A percentile compares a stretch with the other conserved stretches of the same genome.
Conservation (phyloP, 352 stramenopile species). For the Phytophthora pisi region DNA sequence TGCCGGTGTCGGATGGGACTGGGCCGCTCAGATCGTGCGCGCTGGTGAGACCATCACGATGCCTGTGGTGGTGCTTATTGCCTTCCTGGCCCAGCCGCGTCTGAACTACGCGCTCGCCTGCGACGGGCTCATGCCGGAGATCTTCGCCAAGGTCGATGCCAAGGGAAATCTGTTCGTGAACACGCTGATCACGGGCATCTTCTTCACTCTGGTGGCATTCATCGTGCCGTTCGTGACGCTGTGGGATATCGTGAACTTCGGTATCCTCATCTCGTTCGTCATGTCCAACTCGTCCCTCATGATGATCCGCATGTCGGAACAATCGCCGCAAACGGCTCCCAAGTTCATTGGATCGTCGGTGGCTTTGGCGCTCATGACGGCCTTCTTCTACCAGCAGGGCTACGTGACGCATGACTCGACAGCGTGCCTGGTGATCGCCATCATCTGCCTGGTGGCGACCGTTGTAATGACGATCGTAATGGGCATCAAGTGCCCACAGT, state of each 20-base stretch:
- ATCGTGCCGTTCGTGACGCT: slow-evolving; percentile 63
- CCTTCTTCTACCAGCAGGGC: slow-evolving; percentile 51
- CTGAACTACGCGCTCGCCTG: slow-evolving; percentile 88
- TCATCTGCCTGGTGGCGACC: slow-evolving; percentile 40
- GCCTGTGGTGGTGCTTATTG: slow-evolving; percentile 90
- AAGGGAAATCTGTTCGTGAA: slow-evolving; percentile 70
- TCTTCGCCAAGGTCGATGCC: slow-evolving; percentile 77
- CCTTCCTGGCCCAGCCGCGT: slow-evolving; percentile 89
- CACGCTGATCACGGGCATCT: slow-evolving; percentile 50
- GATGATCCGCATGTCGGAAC: slow-evolving; percentile 50
- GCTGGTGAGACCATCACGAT: slow-evolving; percentile 69
- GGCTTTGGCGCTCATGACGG: slow-evolving; percentile 26
- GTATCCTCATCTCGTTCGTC: slow-evolving; percentile 76
- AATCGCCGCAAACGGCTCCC: slow-evolving; percentile 34
- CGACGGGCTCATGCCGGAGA: slow-evolving; percentile 88
- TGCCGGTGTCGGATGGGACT: slow-evolving; percentile 28
- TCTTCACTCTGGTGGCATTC: slow-evolving; percentile 53
- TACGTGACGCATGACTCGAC: slow-evolving; percentile 39
- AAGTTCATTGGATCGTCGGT: slow-evolving; percentile 44
- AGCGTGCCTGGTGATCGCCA: slow-evolving; percentile 36
- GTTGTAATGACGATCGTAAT: slow-evolving; percentile 34
- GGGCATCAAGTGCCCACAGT: slow-evolving; percentile 47
- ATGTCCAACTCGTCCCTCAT: slow-evolving; percentile 64
- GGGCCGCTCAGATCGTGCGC: slow-evolving; percentile 35
- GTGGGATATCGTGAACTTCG: slow-evolving; percentile 74